Base-by-base conservation (phyloP, 352 stramenopile species). In the Phytophthora podocarpi region DNA sequence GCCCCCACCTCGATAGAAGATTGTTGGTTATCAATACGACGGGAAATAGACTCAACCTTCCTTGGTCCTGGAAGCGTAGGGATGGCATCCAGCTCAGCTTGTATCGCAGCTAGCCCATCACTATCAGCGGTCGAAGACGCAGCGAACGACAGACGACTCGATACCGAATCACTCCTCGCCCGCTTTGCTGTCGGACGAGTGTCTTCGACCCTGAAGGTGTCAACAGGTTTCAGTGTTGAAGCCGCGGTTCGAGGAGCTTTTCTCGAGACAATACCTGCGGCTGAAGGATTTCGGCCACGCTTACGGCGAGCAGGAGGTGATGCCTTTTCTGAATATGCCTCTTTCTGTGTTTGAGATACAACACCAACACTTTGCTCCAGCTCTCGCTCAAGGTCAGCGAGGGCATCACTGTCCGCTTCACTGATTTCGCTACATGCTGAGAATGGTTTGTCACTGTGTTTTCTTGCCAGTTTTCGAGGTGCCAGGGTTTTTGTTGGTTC, bases 361-460 rank as follows among this genome's bases (percentile, higher is more conserved):
- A 48, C 27, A 11, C 52, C 42, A 18, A 59, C 39, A 57, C 41
- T 69, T 31, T 68, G 66, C 30, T 66, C 53, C 18, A 87, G 53
- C 54, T 87, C 77, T n/a, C 53, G 52, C 58, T 90, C 76, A 5
- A 90, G 69, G 34, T 83, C 63, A 20, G 70, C 70, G 7, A 87
- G 62, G 3, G 47, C 51, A 5, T 64, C 71, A 31, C 67, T 82
- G 6, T 72, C 74, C 24, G 62, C 42, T 9, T 74, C 71, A 37
- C 56, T 59, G 5, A 49, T 43, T 53, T 51, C 59, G 11, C 41
- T 56, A 5, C 13, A 18, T n/a, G 9, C 15, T 15, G 48, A 59
- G 4, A 9, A 18, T 28, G 11, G 24, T 11, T 65, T 65, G 28
- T 40, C 43, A 40, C 20, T 37, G 2, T 13, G 5, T 16, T n/a